Conservation (phyloP, 2,329 filamentous ascomycete species). For the Hymenoscyphus linearis region DNA sequence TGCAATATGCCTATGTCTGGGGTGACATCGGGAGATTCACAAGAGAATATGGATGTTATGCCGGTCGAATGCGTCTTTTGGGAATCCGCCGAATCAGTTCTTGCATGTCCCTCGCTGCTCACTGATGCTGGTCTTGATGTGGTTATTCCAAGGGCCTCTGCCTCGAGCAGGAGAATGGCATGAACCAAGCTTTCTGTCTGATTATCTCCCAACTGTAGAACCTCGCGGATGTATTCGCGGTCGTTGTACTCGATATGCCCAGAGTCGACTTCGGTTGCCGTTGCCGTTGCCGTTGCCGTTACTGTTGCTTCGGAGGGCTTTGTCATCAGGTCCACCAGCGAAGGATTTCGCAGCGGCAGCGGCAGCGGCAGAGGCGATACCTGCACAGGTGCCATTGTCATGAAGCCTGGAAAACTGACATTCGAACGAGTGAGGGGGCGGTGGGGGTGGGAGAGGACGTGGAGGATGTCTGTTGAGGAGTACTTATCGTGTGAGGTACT, state of each 20-base stretch:
- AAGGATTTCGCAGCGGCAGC: slow-evolving; percentile 14
- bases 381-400: slow-evolving; percentile 20
- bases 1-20: slow-evolving; percentile 1
- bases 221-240: slow-evolving; percentile 26
- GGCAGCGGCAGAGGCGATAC: slow-evolving; percentile 3
- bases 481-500: not conserved
- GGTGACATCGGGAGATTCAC: slow-evolving; percentile 15
- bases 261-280: not conserved
- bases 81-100: slow-evolving; percentile 27
- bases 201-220: slow-evolving; percentile 25
- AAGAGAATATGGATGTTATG: slow-evolving; percentile 26
- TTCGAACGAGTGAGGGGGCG: slow-evolving; percentile 3
- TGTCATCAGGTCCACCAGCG: slow-evolving; percentile 24
- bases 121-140: slow-evolving; percentile 18
- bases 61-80: slow-evolving; percentile 26
- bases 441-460: not conserved
- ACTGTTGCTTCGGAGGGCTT: slow-evolving; percentile 5
- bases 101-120: slow-evolving; percentile 16
- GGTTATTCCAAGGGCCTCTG: slow-evolving; percentile 28
- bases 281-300: too few relatives aligned
- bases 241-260: slow-evolving; percentile 23
- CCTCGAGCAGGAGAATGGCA: slow-evolving; percentile 23
- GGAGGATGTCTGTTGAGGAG: not conserved
- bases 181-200: slow-evolving; percentile 26
- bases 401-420: slow-evolving; percentile 11